Conservation (phyloP, 2,329 filamentous ascomycete species). For the Cadophora sp. region DNA sequence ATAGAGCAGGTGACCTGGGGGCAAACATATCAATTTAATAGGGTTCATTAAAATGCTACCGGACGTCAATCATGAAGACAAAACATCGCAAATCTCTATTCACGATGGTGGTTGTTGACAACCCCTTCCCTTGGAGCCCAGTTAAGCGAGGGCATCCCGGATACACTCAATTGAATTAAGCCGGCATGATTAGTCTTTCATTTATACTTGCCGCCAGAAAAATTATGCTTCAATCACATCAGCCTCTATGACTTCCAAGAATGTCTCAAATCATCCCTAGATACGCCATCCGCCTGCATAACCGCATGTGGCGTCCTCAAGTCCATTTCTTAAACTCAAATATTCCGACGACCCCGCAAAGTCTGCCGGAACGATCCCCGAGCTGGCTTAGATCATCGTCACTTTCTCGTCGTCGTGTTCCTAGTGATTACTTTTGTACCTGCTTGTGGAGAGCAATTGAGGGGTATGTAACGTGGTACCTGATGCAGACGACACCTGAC, state of each 20-base stretch:
- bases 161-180: not conserved
- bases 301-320: not conserved
- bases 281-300: not conserved
- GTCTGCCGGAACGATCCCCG: not conserved
- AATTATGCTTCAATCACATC: not conserved
- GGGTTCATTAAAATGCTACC: no score
- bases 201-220: not conserved
- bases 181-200: not conserved
- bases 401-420: not conserved
- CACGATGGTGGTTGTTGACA: no score
- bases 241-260: not conserved
- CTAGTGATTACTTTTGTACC: not conserved
- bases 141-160: not conserved
- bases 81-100: no score
- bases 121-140: not conserved
- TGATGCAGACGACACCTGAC: not conserved
- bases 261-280: not conserved
- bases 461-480: not conserved
- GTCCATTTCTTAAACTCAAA: not conserved
- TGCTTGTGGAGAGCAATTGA: not conserved
- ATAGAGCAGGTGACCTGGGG: no score
- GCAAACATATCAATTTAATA: no score
- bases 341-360: not conserved
- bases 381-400: not conserved
- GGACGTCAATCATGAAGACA: no score